These are phyloP conservation scores for Rubroboletus pulcherrimus DNA, from an alignment of 768 basidiomycete genomes.

Conservation along the genomic window DNA sequence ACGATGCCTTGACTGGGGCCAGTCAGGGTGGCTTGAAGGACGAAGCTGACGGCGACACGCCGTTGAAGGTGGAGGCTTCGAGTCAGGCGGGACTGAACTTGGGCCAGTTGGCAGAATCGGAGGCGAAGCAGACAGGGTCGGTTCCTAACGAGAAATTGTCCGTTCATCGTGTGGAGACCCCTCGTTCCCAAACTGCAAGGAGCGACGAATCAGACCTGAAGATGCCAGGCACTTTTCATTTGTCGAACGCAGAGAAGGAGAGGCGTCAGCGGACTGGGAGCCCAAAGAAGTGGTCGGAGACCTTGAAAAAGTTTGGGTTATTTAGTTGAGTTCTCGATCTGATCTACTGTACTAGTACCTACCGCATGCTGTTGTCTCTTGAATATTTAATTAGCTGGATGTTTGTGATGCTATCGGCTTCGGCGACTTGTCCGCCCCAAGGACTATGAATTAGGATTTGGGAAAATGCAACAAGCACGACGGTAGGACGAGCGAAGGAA, in stretches of 20 bases:
- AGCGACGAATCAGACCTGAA: constrained; percentile 33
- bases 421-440: neutral
- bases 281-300: constrained; percentile 18
- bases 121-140: neutral
- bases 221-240: constrained; percentile 55
- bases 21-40: constrained; percentile 16
- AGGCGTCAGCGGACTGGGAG: neutral
- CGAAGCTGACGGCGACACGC: neutral
- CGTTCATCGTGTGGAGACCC: constrained; percentile 1
- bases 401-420: neutral
- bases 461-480: neutral
- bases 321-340: constrained; percentile 11
- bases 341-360: neutral
- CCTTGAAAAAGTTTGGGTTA: constrained; percentile 24
- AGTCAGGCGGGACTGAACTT: neutral
- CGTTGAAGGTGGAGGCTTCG: constrained; percentile 1
- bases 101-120: constrained; percentile 4
- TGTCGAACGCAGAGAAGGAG: constrained; percentile 11
- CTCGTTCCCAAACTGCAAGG: constrained; percentile 1
- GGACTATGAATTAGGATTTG: neutral
- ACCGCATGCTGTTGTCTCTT: neutral
- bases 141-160: neutral
- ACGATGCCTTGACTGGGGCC: constrained; percentile 19
- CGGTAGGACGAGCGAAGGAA: neutral
- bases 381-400: neutral